Evolutionary conservation across 176 grass and related monocot species (phyloP), one percentile per base, ranked within the genome.

Genomic region (Paspalum notatum): DNA sequence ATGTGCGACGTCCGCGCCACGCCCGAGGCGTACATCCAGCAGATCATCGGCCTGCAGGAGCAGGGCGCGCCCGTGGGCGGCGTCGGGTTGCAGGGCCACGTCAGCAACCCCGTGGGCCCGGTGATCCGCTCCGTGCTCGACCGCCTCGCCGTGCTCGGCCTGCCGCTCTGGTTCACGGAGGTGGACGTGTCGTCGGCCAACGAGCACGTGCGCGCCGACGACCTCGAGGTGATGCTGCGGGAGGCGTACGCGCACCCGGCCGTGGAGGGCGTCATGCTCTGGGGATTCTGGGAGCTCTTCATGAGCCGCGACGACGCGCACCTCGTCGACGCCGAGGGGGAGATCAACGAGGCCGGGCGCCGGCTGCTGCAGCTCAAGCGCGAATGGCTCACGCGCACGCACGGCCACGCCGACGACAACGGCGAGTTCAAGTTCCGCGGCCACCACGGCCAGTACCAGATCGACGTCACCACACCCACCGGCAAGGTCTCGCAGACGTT

Each of bases 231-330:
- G 47, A 73, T 93, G 81, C 80, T 98, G 13, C 86, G 90, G n/a
- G 96, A 99, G 82, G 92, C 90, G 24, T 95, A 79, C 39, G 90
- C 92, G 44, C 92, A 99, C 85, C 92, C 96, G 12, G 84, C 96
- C 3, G 92, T 95, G 42, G 84, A 99, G 39, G 96, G 96, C n/a
- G 67, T 95, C 75, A 76, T 99, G 88, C 82, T 95, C 25, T 93
- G 90, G 96, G 96, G 96, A 0, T 99, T 99, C 86, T 99, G 92
- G 96, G 96, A 99, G 71, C 66, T 95, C 75, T 99, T 89, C 88
- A 91, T 91, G 96, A 84, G 77, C 68, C 71, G 90, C 4, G 69
- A 94, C 63, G 54, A 85, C 11, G 79, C 80, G 11, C 74, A 94
- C 79, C 77, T 98, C 68, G 86, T 98, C 16, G 85, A 94, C 77